Percentiles rank a stretch among this genome's conserved stretches.
Conservation (phyloP, 257 asterid genomes). For the Solanum virginianum region DNA sequence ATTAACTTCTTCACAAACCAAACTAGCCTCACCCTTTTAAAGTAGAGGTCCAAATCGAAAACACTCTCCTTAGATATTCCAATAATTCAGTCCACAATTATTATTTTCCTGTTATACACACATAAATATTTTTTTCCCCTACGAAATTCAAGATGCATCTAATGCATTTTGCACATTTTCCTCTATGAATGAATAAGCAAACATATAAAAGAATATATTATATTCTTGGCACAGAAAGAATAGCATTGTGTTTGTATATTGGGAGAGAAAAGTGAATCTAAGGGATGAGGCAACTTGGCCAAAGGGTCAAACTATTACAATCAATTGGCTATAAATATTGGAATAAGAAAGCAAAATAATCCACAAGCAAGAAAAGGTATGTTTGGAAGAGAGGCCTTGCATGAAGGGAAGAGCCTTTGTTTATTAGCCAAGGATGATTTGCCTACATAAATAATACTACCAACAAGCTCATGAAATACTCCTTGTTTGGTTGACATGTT, state of each 20-base stretch:
- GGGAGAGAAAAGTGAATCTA: neutral
- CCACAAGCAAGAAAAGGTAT: neutral
- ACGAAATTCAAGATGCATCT: neutral
- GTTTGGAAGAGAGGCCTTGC: constrained; percentile 1
- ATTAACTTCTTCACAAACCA: neutral
- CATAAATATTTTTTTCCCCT: neutral
- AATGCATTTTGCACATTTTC: neutral
- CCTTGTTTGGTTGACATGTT: neutral
- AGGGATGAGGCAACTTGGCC: neutral
- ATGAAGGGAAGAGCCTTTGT: constrained; percentile 3
- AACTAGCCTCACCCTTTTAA: neutral
- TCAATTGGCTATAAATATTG: neutral
- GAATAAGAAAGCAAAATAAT: neutral
- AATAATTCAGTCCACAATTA: neutral
- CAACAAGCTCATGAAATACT: neutral
- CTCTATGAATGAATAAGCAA: neutral
- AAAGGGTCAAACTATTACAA: neutral
- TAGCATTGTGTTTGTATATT: neutral
- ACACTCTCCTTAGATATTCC: neutral
- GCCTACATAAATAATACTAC: neutral
- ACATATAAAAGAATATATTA: neutral
- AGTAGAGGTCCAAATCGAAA: neutral
- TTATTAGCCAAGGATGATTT: constrained; percentile 5
- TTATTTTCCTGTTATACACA: neutral
- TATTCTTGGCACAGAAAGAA: neutral